Percentiles rank a stretch among this genome's conserved stretches.
Conservation (phyloP, 164 flowering plant genomes). For the Protea cynaroides region DNA sequence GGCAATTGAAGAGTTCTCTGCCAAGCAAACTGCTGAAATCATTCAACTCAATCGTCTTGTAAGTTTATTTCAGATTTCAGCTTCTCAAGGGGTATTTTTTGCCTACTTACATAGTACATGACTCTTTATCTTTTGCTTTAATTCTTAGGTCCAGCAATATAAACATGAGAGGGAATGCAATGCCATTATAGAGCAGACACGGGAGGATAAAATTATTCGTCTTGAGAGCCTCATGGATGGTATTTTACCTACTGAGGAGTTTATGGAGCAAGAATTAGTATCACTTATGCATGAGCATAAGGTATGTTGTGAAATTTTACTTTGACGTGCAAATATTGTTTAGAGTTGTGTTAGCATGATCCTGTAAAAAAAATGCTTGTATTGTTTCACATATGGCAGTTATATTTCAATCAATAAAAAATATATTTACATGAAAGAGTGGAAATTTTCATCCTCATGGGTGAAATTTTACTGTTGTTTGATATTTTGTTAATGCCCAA, state of each 20-base stretch:
- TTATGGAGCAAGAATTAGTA: constrained; percentile 72
- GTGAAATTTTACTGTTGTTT: too few species aligned
- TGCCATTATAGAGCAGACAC: constrained; percentile 67
- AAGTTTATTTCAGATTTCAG: constrained; percentile 15
- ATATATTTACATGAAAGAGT: too few species aligned
- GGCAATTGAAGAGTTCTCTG: constrained; percentile 84
- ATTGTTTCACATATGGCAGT: too few species aligned
- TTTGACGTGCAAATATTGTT: too few species aligned
- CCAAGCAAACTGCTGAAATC: constrained; percentile 78
- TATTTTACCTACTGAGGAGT: constrained; percentile 74
- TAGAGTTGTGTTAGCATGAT: too few species aligned
- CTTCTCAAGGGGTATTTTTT: not conserved
- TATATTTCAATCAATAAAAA: too few species aligned
- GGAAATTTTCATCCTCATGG: too few species aligned
- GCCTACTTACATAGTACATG: not conserved
- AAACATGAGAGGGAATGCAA: constrained; percentile 98
- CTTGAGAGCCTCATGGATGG: constrained; percentile 98
- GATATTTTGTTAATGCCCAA: too few species aligned
- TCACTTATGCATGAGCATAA: constrained; percentile 68
- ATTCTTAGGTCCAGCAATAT: constrained; percentile 80
- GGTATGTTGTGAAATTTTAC: constrained; percentile 27
- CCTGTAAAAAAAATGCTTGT: too few species aligned
- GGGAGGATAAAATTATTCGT: constrained; percentile 90
- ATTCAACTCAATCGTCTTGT: constrained; percentile 89
- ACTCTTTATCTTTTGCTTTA: not conserved